Evolutionary conservation across 345 rosid species (phyloP).

Genomic region (Lenwebbia sp.): DNA sequence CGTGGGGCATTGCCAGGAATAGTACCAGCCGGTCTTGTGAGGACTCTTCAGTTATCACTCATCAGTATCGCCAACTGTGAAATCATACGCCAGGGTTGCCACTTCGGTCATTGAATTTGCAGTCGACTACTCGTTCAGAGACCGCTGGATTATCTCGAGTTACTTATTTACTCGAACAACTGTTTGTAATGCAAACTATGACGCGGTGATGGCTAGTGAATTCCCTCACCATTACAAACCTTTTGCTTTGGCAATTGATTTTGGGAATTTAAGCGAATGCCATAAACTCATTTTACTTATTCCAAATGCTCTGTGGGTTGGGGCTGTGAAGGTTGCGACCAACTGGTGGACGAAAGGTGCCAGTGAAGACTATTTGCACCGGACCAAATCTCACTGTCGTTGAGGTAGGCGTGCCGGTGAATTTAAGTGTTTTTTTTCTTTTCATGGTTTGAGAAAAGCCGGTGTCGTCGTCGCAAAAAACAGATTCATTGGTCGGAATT

Average conservation of each 20-base stretch:
- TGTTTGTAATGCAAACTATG: neutral
- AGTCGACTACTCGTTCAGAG: neutral
- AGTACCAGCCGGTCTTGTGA: neutral
- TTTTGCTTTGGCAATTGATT: neutral
- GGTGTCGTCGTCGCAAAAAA: neutral
- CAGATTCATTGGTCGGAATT: neutral
- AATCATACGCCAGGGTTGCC: neutral
- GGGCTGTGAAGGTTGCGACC: neutral
- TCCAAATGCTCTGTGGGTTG: neutral
- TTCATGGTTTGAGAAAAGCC: neutral
- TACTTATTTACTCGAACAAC: neutral
- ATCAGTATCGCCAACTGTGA: neutral
- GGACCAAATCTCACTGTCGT: neutral
- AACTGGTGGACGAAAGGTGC: neutral
- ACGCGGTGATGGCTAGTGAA: neutral
- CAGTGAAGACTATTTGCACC: neutral
- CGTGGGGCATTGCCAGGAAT: neutral
- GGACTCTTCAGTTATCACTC: neutral
- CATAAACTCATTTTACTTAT: neutral
- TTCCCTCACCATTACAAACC: neutral
- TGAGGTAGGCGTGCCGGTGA: neutral
- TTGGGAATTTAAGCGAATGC: neutral
- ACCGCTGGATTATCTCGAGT: neutral
- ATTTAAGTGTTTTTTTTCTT: neutral
- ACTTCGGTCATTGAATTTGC: neutral